Evolutionary conservation across 768 basidiomycete genomes (phyloP).

Genomic region (Roridomyces roridus): DNA sequence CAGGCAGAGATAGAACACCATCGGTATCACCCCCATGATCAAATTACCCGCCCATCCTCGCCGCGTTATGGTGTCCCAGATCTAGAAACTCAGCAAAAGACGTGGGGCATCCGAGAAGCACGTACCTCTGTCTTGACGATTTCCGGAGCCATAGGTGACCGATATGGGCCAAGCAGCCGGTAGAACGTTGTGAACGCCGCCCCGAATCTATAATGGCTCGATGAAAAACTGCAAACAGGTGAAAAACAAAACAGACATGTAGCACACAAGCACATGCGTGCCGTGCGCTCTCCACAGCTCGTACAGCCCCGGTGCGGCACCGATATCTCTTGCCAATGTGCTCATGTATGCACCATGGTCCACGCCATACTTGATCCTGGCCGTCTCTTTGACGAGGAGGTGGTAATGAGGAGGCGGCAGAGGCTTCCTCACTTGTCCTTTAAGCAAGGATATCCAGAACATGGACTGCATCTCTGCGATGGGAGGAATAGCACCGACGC

Average conservation of each 20-base stretch:
- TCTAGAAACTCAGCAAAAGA: background rate
- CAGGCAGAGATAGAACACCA: slow-evolving; percentile 47
- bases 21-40: slow-evolving; percentile 62
- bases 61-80: slow-evolving; percentile 65
- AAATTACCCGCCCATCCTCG: slow-evolving; percentile 61
- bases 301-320: slow-evolving; percentile 54
- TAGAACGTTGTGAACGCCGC: slow-evolving; percentile 67
- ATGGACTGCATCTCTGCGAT: slow-evolving; percentile 67
- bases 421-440: slow-evolving; percentile 48
- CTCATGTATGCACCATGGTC: slow-evolving; percentile 64
- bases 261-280: slow-evolving; percentile 54
- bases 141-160: slow-evolving; percentile 42
- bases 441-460: slow-evolving; percentile 60
- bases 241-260: slow-evolving; percentile 47
- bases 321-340: slow-evolving; percentile 62
- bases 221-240: background rate
- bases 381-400: slow-evolving; percentile 53
- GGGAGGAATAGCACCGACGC: slow-evolving; percentile 64
- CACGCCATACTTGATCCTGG: slow-evolving; percentile 65
- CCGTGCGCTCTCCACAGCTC: slow-evolving; percentile 57
- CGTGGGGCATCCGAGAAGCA: no score
- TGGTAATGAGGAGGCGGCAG: slow-evolving; percentile 57
- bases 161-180: slow-evolving; percentile 60
- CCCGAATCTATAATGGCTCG: slow-evolving; percentile 47
- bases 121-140: slow-evolving; percentile 53